Percentiles rank a stretch among this genome's conserved stretches.
phyloP scores from a whole-genome alignment of 495 filamentous ascomycete genomes.

The Talaromyces ruber region DNA sequence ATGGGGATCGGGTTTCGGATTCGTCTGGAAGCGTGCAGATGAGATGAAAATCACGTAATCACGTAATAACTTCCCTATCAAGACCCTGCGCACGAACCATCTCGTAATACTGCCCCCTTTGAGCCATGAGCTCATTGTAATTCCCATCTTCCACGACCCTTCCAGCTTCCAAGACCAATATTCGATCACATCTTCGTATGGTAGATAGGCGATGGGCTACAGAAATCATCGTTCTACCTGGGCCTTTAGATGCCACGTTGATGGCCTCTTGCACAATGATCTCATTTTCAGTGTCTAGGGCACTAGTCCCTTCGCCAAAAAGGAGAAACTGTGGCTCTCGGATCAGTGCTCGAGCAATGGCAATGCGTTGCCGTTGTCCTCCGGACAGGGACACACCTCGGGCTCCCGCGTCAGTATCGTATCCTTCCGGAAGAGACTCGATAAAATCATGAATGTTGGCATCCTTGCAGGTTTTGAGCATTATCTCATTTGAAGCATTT shows the following conservation, averaged over 20 bases:
- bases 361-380: conserved; percentile 61
- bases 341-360: conserved; percentile 59
- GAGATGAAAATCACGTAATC: not conserved
- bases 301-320: conserved; percentile 61
- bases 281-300: conserved; percentile 58
- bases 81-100: not conserved
- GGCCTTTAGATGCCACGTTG: conserved; percentile 37
- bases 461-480: conserved; percentile 46
- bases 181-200: conserved; percentile 59
- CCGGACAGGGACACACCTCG: conserved; percentile 50
- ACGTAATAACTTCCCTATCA: not conserved
- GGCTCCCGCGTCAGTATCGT: conserved; percentile 49
- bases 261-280: conserved; percentile 56
- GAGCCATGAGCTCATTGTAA: conserved; percentile 47
- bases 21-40: not conserved
- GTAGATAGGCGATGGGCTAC: conserved; percentile 59
- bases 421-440: conserved; percentile 47
- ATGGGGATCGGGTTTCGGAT: not conserved
- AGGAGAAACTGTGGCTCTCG: conserved; percentile 53
- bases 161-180: conserved; percentile 60
- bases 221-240: conserved; percentile 46
- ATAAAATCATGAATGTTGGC: conserved; percentile 60
- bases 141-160: conserved; percentile 53
- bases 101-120: not conserved
- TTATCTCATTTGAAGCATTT: conserved; percentile 9